A percentile compares a stretch with the other conserved stretches of the same genome.
Evolutionary conservation across 352 stramenopile species (phyloP).

Genomic region (Lagenidium giganteum): DNA sequence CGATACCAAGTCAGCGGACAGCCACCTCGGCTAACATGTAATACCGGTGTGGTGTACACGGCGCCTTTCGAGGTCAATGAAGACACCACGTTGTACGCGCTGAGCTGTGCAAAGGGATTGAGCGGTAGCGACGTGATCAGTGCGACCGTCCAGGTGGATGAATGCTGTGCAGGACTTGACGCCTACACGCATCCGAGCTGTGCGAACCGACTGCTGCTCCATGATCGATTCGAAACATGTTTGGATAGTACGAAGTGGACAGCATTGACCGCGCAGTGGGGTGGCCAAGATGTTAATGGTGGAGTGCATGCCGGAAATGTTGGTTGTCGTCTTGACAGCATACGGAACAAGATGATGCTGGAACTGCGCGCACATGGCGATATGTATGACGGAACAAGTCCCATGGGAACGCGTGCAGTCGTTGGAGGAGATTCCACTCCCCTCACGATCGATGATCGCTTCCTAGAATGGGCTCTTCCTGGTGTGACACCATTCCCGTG

Average conservation of each 20-base stretch:
- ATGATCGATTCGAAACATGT: slow-evolving; percentile 31
- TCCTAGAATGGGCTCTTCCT: slow-evolving; percentile 34
- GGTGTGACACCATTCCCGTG: slow-evolving; percentile 27
- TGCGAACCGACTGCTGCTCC: slow-evolving; percentile 26
- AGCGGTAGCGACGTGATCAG: slow-evolving; percentile 26
- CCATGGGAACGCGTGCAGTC: slow-evolving; percentile 18
- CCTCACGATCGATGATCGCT: slow-evolving; percentile 21
- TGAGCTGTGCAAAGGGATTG: slow-evolving; percentile 44
- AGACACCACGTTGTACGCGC: slow-evolving; percentile 17
- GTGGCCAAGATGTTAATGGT: slow-evolving; percentile 34
- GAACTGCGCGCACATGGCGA: slow-evolving; percentile 35
- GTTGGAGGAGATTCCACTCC: slow-evolving; percentile 1
- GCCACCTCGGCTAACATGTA: slow-evolving; percentile 18
- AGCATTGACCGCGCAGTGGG: slow-evolving; percentile 34
- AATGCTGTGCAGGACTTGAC: slow-evolving; percentile 30
- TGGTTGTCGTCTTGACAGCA: slow-evolving; percentile 20
- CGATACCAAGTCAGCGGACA: slow-evolving; percentile 19
- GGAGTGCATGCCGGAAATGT: slow-evolving; percentile 39
- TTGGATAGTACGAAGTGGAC: slow-evolving; percentile 27
- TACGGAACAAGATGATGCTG: slow-evolving; percentile 17
- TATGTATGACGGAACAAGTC: slow-evolving; percentile 19
- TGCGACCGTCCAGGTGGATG: slow-evolving; percentile 15
- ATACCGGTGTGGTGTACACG: slow-evolving; percentile 23
- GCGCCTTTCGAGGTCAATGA: slow-evolving; percentile 18
- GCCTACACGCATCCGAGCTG: slow-evolving; percentile 26